phyloP scores from a whole-genome alignment of 352 stramenopile genomes.

The Nothophytophthora sp. region DNA sequence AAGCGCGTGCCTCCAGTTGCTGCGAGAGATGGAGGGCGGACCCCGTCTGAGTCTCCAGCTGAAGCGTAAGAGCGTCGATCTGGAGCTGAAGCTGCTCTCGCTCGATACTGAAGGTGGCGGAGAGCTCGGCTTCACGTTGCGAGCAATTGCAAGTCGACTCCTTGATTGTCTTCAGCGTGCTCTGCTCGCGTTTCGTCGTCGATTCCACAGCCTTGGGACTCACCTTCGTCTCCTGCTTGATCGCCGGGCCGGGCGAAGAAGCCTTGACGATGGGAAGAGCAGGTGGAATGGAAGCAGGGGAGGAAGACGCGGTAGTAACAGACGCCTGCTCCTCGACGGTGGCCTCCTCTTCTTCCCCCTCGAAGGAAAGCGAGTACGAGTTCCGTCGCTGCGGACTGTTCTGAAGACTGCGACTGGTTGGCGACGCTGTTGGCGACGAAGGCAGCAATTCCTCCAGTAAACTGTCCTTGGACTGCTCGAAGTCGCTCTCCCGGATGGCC shows the following conservation, averaged over 20 bases:
- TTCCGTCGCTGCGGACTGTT: constrained; percentile 29
- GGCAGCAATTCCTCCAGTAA: constrained; percentile 62
- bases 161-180: not conserved
- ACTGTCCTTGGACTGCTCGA: constrained; percentile 73
- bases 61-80: constrained; percentile 27
- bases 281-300: not conserved
- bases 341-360: constrained; percentile 21
- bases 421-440: constrained; percentile 20
- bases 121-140: constrained; percentile 13
- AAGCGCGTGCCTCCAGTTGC: constrained; percentile 21
- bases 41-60: constrained; percentile 18
- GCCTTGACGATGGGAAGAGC: not conserved
- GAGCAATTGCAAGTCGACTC: constrained; percentile 15
- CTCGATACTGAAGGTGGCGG: constrained; percentile 25
- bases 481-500: constrained; percentile 54
- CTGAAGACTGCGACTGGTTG: constrained; percentile 1
- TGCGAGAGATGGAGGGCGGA: constrained; percentile 15
- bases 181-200: not conserved
- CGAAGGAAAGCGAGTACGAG: constrained; percentile 57
- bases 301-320: not conserved
- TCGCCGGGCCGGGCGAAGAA: not conserved
- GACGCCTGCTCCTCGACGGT: constrained; percentile 1
- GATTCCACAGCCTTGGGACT: not conserved
- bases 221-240: constrained; percentile 1
- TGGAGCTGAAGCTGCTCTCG: constrained; percentile 24